Base-by-base conservation (phyloP, 2,329 filamentous ascomycete genomes). In the Xylaria sp. region DNA sequence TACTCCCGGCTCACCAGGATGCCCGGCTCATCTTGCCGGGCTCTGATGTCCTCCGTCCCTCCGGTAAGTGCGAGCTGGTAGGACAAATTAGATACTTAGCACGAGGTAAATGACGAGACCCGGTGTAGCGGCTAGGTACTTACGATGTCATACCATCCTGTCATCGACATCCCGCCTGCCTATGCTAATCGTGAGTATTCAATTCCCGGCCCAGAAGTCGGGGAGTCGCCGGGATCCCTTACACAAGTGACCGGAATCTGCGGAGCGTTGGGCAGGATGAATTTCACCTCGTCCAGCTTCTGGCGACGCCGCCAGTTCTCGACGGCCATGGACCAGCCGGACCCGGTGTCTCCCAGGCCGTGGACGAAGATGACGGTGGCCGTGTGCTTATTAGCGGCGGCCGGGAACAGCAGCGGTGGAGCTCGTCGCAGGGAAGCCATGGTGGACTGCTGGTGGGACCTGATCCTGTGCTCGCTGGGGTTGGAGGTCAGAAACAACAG, bases 291-390 rank as follows among this genome's bases (percentile, higher is more conserved):
- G 53, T 92, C 85, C 60, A 97, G 91, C 68, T 88, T 87, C 71
- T 86, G 83, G 47, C 90, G 83, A 29, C 87, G 82, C 50, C 91
- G 86, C 88, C 89, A 97, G 73, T 93, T 91, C 77, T 96, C 88
- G 26, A 94, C 91, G 18, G 94, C 83, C 52, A 85, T 86, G 41
- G 89, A 82, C 92, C 90, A 93, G 63, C 90, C 90, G 62, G 84
- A 78, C 40, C 89, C 90, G 24, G 81, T 88, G 71, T 97, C 94
- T 59, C 94, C 94, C 38, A 99, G 79, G 13, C 94, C 94, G 72
- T 99, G 94, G 48, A 90, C 82, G 74, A 97, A 92, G 67, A 99
- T 97, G 66, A 97, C 89, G 2, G 93, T 97, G 20, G 92, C 92
- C 37, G 94, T 97, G 75, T 97, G 94, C 69, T 85, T n/a, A n/a